These are phyloP conservation scores for Lipomyces spencermartinsiae DNA, from an alignment of 805 yeast species.

Conservation along the genomic window DNA sequence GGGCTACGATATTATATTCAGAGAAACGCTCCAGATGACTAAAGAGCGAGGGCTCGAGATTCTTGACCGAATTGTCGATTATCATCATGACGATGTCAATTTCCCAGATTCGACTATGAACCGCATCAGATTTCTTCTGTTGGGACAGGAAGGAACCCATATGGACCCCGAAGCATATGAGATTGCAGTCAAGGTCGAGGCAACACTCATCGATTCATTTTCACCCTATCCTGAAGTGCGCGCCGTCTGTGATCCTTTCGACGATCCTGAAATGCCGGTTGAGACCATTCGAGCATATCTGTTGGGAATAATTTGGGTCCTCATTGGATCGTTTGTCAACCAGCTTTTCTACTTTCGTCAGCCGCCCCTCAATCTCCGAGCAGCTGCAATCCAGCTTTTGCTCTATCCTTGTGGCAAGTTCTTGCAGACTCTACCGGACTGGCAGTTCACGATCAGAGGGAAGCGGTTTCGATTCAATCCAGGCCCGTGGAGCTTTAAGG, in stretches of 20 bases:
- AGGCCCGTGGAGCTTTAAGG: conserved; percentile 67
- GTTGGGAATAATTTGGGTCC: conserved; percentile 58
- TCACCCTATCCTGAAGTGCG: conserved; percentile 68
- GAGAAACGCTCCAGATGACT: conserved; percentile 3
- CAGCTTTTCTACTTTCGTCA: conserved; percentile 63
- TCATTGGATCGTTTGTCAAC: conserved; percentile 65
- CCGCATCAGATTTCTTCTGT: conserved; percentile 43
- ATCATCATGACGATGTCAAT: conserved; percentile 55
- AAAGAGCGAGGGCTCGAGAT: conserved; percentile 16
- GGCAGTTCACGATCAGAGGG: conserved; percentile 42
- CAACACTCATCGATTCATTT: conserved; percentile 39
- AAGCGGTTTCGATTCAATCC: conserved; percentile 56
- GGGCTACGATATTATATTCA: not conserved
- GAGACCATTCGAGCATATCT: conserved; percentile 43
- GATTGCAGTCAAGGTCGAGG: conserved; percentile 47
- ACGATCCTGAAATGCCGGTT: conserved; percentile 48
- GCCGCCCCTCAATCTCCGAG: conserved; percentile 62
- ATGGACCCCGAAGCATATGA: conserved; percentile 12
- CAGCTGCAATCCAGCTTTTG: conserved; percentile 69
- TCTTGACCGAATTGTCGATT: conserved; percentile 32
- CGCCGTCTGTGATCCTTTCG: conserved; percentile 64
- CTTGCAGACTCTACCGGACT: conserved; percentile 22
- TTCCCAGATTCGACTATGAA: conserved; percentile 50
- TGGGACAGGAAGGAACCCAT: conserved; percentile 38
- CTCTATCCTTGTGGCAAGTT: conserved; percentile 64